A percentile compares a stretch with the other conserved stretches of the same genome.
phyloP scores from a whole-genome alignment of 23 red algal genomes.

The Agarophyton chilense region DNA sequence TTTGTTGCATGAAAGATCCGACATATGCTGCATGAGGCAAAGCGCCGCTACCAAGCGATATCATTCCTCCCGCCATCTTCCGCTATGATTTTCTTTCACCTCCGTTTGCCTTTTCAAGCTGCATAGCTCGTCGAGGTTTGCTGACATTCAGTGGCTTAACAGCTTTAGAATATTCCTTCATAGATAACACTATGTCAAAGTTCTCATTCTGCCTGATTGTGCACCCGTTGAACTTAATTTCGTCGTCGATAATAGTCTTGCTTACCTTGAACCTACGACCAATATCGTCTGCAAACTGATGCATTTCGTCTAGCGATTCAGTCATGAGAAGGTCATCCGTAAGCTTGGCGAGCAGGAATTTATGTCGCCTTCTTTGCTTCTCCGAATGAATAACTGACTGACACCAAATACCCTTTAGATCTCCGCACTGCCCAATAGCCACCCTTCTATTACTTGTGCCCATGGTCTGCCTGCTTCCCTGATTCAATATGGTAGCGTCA shows the following conservation, averaged over 20 bases:
- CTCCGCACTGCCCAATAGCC: neutral
- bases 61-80: neutral
- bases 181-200: neutral
- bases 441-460: neutral
- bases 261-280: neutral
- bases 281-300: neutral
- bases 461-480: constrained; percentile 15
- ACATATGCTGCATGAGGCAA: neutral
- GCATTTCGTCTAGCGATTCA: neutral
- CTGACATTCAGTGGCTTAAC: neutral
- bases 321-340: constrained; percentile 27
- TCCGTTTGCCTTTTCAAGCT: neutral
- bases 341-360: neutral
- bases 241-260: neutral
- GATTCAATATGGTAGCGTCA: constrained; percentile 36
- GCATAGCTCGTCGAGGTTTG: neutral
- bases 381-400: neutral
- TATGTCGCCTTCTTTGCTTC: neutral
- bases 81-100: neutral
- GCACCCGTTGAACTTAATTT: constrained; percentile 37
- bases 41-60: constrained; percentile 11
- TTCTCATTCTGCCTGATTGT: neutral
- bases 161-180: neutral
- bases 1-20: neutral
- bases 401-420: neutral